Evolutionary conservation across 2,329 filamentous ascomycete genomes (phyloP), one percentile per base, ranked within the genome.

Genomic region (Aspergillus alliaceus): DNA sequence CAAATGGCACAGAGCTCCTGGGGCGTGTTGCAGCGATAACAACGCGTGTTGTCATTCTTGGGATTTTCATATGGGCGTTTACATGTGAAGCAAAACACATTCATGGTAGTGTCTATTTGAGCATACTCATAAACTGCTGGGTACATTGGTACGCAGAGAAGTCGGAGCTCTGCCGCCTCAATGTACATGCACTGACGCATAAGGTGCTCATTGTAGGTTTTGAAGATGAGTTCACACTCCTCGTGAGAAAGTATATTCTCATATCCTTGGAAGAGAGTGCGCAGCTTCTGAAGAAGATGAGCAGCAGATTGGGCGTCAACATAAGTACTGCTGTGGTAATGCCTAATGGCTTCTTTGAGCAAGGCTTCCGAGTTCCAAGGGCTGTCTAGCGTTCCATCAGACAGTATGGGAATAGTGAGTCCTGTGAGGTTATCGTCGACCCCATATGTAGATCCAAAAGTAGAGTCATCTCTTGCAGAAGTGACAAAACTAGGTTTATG

Each of bases 121-220:
- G 78, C 79, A 63, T 84, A 82, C 56, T 86, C 83, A 64, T 85
- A 85, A 18, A 85, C 81, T 8, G 79, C 74, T 8, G 82, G 82
- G 58, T 84, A 85, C 3, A 73, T 73, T 3, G 83, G 80, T 53
- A 85, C 84, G 50, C 80, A 77, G 35, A 83, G 72, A 42, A 80
- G 77, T 25, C 85, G 82, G n/a, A 88, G 71, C 32, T 81, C 76
- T 9, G 83, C 82, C 5, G 84, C 84, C 60, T 77, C 75, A 15
- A 76, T 58, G 46, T 74, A 72, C 74, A 77, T 75, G n/a, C 70
- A 72, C 47, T 77, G 75, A 32, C 75, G 71, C 27, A 77, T 60
- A 11, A 88, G 75, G 55, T 83, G 82, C 50, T 80, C 79, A 68
- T 87, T 83, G 67, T 87, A 87, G 3, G 79, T 75, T 39, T 79